phyloP scores from a whole-genome alignment of 2,329 filamentous ascomycete species.

The Diplocarpon mali region DNA sequence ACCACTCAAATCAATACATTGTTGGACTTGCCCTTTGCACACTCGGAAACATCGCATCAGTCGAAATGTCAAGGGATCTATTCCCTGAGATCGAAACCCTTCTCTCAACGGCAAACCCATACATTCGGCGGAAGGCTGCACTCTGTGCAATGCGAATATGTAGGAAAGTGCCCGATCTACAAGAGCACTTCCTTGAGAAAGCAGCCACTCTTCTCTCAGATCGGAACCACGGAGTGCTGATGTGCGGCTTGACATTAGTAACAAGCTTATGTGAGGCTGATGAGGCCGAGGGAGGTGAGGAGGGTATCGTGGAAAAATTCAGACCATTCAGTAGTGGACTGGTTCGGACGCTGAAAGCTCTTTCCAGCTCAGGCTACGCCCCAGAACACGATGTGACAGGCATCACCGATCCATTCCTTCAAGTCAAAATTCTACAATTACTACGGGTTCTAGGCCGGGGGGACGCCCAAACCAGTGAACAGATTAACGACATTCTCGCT shows the following conservation, averaged over 20 bases:
- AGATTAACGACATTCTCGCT: slow-evolving; percentile 96
- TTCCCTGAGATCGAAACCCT: slow-evolving; percentile 93
- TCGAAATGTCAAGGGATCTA: slow-evolving; percentile 96
- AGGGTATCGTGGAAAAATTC: slow-evolving; percentile 84
- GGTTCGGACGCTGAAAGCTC: slow-evolving; percentile 80
- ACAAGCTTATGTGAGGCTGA: slow-evolving; percentile 91
- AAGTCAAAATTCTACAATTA: slow-evolving; percentile 88
- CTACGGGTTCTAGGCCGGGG: slow-evolving; percentile 79
- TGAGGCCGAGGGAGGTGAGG: slow-evolving; percentile 82
- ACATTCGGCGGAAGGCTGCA: slow-evolving; percentile 92
- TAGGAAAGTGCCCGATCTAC: slow-evolving; percentile 90
- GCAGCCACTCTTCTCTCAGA: slow-evolving; percentile 80
- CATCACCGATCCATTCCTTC: slow-evolving; percentile 93
- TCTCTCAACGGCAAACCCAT: slow-evolving; percentile 90
- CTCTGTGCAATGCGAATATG: slow-evolving; percentile 99
- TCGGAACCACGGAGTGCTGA: slow-evolving; percentile 86
- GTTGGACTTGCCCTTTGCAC: slow-evolving; percentile 94
- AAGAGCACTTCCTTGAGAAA: slow-evolving; percentile 96
- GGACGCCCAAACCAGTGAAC: slow-evolving; percentile 79
- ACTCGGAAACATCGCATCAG: slow-evolving; percentile 90
- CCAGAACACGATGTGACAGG: slow-evolving; percentile 97
- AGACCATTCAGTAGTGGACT: slow-evolving; percentile 73
- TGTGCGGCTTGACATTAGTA: slow-evolving; percentile 85
- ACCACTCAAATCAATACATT: slow-evolving; percentile 96
- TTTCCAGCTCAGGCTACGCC: slow-evolving; percentile 91